A percentile compares a stretch with the other conserved stretches of the same genome.
These are phyloP conservation scores for Suillus tomentosus DNA, from an alignment of 768 basidiomycete genomes.

Conservation along the genomic window DNA sequence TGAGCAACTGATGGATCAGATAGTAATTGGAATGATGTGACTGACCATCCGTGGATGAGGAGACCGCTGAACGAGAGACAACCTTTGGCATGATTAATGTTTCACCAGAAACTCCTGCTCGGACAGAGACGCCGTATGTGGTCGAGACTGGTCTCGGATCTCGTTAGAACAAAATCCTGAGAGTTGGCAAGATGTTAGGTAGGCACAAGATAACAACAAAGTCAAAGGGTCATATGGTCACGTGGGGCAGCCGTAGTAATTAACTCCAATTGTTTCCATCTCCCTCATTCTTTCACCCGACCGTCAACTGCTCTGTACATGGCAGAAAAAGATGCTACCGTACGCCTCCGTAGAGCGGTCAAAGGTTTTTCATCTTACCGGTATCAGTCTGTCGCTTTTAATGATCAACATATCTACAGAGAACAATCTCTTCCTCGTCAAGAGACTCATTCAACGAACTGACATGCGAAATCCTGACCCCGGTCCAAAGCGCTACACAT, in stretches of 20 bases:
- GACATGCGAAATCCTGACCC: slow-evolving; percentile 93
- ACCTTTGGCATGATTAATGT: slow-evolving; percentile 79
- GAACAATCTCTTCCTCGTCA: slow-evolving; percentile 93
- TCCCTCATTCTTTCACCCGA: slow-evolving; percentile 24
- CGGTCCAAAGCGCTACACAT: slow-evolving; percentile 74
- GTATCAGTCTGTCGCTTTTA: neutral
- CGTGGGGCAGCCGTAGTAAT: slow-evolving; percentile 20
- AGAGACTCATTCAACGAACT: slow-evolving; percentile 79
- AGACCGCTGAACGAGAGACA: slow-evolving; percentile 84
- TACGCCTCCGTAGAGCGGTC: slow-evolving; percentile 75
- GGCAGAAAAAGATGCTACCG: slow-evolving; percentile 83
- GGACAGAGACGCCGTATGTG: neutral
- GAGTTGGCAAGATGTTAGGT: slow-evolving; percentile 21
- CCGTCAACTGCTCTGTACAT: slow-evolving; percentile 41
- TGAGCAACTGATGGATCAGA: slow-evolving; percentile 11
- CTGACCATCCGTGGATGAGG: slow-evolving; percentile 84
- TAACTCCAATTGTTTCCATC: slow-evolving; percentile 19
- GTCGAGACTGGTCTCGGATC: slow-evolving; percentile 8
- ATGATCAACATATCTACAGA: slow-evolving; percentile 49
- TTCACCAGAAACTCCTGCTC: neutral
- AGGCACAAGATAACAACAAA: slow-evolving; percentile 20
- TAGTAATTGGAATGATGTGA: slow-evolving; percentile 8
- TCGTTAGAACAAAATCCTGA: slow-evolving; percentile 13
- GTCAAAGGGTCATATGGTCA: slow-evolving; percentile 14
- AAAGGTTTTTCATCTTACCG: slow-evolving; percentile 51